These are phyloP conservation scores for Leccinum variicolor DNA, from an alignment of 768 basidiomycete genomes.

Conservation along the genomic window DNA sequence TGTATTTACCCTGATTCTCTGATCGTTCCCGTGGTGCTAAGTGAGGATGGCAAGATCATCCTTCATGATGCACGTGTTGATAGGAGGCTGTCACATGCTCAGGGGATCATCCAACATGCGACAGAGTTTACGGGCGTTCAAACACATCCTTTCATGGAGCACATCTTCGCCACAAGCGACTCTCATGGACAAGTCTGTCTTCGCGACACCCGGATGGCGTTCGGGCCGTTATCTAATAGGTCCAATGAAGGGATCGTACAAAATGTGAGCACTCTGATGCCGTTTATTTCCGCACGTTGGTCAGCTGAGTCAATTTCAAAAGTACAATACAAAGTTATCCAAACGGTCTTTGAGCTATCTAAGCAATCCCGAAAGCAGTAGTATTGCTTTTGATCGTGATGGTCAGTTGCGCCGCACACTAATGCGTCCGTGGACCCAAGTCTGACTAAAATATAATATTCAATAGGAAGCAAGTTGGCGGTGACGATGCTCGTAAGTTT, in stretches of 20 bases:
- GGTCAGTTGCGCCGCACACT: constrained; percentile 37
- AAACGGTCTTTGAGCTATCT: constrained; percentile 38
- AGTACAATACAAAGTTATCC: constrained; percentile 48
- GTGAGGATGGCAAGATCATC: constrained; percentile 69
- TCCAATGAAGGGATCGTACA: constrained; percentile 54
- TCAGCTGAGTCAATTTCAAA: constrained; percentile 29
- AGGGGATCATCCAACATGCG: constrained; percentile 49
- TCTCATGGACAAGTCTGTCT: constrained; percentile 56
- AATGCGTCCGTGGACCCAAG: constrained; percentile 2
- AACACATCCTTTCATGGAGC: constrained; percentile 64
- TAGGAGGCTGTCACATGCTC: constrained; percentile 35
- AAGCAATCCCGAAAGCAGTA: constrained; percentile 64
- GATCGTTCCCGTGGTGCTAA: constrained; percentile 29
- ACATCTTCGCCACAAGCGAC: constrained; percentile 69
- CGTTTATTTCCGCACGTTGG: constrained; percentile 4
- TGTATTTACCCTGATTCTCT: constrained; percentile 11
- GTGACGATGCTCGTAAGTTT: constrained; percentile 62
- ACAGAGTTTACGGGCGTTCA: constrained; percentile 62
- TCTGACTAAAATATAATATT: background rate
- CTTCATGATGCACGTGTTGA: constrained; percentile 56
- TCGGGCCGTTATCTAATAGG: constrained; percentile 47
- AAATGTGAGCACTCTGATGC: constrained; percentile 10
- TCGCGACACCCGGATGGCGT: constrained; percentile 72
- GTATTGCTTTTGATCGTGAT: constrained; percentile 63
- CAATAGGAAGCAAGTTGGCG: constrained; percentile 56